phyloP scores from a whole-genome alignment of 768 basidiomycete species.

The Mycena galopus region DNA sequence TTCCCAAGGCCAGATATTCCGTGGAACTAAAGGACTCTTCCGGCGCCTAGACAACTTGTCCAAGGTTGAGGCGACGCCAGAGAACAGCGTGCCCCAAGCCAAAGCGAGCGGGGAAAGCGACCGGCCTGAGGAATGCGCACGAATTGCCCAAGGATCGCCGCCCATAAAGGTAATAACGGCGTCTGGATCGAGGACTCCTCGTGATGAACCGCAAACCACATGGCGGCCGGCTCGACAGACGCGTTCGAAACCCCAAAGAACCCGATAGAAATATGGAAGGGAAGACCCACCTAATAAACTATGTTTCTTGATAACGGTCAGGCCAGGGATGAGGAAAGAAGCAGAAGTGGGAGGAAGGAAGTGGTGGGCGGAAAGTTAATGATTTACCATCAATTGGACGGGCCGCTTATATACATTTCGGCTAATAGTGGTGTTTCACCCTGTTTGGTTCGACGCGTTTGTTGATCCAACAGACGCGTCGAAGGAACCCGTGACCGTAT shows the following conservation, averaged over 20 bases:
- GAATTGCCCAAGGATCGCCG: slow-evolving; percentile 1
- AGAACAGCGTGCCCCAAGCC: slow-evolving; percentile 20
- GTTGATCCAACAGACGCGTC: too few relatives aligned
- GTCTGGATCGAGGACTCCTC: not conserved
- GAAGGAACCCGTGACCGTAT: too few relatives aligned
- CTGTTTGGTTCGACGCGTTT: too few relatives aligned
- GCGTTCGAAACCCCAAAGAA: not conserved
- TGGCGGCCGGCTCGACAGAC: slow-evolving; percentile 1
- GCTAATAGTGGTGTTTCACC: too few relatives aligned
- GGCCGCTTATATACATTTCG: too few relatives aligned
- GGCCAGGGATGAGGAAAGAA: not conserved
- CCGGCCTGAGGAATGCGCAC: slow-evolving; percentile 16
- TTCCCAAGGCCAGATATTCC: slow-evolving; percentile 19
- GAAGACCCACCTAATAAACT: not conserved
- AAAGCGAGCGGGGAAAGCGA: slow-evolving; percentile 12
- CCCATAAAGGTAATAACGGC: not conserved
- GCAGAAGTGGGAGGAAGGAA: slow-evolving; percentile 5
- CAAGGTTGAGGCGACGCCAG: not conserved
- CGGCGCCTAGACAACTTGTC: not conserved
- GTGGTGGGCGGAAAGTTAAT: too few relatives aligned
- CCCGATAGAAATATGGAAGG: not conserved
- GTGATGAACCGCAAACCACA: slow-evolving; percentile 7
- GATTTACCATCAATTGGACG: not conserved
- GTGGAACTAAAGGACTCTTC: not conserved
- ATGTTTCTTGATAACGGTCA: too few relatives aligned